phyloP scores from a whole-genome alignment of 2,329 filamentous ascomycete species.

The Sphaerostilbella broomeana region DNA sequence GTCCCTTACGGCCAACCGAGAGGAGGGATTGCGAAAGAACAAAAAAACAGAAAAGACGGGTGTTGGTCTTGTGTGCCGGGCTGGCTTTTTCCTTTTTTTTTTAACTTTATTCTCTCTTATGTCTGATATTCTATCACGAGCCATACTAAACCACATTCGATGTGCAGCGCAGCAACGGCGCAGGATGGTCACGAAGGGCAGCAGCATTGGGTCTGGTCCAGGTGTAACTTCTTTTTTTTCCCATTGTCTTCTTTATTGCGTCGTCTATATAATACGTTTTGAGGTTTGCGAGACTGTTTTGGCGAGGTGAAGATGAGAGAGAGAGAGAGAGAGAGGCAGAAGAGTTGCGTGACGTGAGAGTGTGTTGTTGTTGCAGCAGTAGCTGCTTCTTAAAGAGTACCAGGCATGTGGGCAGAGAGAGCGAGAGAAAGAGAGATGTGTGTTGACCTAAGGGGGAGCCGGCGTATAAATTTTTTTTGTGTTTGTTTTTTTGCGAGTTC shows the following conservation, averaged over 20 bases:
- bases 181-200: slow-evolving; percentile 30
- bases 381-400: slow-evolving; percentile 9
- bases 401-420: too few relatives aligned
- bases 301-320: slow-evolving; percentile 8
- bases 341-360: slow-evolving; percentile 3
- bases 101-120: slow-evolving; percentile 19
- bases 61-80: slow-evolving; percentile 19
- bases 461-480: too few relatives aligned
- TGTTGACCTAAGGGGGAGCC: too few relatives aligned
- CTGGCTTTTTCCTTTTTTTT: slow-evolving; percentile 13
- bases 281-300: slow-evolving; percentile 13
- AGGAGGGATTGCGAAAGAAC: slow-evolving; percentile 10
- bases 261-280: slow-evolving; percentile 20
- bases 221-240: slow-evolving; percentile 22
- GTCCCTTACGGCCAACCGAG: slow-evolving; percentile 19
- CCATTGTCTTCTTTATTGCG: too few relatives aligned
- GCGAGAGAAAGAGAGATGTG: slow-evolving; percentile 9
- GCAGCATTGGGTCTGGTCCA: slow-evolving; percentile 31
- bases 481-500: slow-evolving; percentile 15
- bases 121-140: slow-evolving; percentile 31
- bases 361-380: slow-evolving; percentile 1
- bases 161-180: slow-evolving; percentile 35
- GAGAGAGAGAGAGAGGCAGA: slow-evolving; percentile 1
- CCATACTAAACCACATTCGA: slow-evolving; percentile 29
- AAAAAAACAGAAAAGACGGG: slow-evolving; percentile 15